Conservation (phyloP, 1,284 basidiomycete species). For the Coniferiporia sulphurascens region DNA sequence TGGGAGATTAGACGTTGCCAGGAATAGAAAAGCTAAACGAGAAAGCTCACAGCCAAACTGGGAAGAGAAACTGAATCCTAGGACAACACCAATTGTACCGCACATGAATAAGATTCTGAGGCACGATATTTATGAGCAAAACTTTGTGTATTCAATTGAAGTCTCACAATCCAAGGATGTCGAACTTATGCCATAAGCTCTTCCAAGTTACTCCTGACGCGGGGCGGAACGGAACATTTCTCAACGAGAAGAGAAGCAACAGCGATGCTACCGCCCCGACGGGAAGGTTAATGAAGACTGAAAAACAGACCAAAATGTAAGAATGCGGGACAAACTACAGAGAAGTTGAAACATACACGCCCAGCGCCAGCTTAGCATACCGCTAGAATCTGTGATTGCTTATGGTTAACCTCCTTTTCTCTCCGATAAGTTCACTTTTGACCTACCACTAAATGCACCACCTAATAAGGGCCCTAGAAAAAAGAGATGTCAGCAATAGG, state of each 20-base stretch:
- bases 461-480: conserved; percentile 64
- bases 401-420: conserved; percentile 20
- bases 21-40: conserved; percentile 10
- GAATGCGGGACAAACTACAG: not conserved
- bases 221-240: conserved; percentile 43
- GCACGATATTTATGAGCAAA: conserved; percentile 20
- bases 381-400: conserved; percentile 21
- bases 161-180: conserved; percentile 71
- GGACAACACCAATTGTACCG: conserved; percentile 67
- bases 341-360: conserved; percentile 52
- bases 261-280: conserved; percentile 54
- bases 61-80: conserved; percentile 73
- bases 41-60: conserved; percentile 56
- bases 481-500: not conserved
- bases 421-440: conserved; percentile 18
- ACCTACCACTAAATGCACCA: conserved; percentile 70
- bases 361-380: conserved; percentile 65
- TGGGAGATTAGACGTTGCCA: conserved; percentile 11
- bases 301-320: conserved; percentile 9
- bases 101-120: conserved; percentile 64
- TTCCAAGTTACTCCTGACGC: conserved; percentile 50
- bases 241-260: conserved; percentile 56
- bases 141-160: conserved; percentile 14
- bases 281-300: conserved; percentile 80
- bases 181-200: conserved; percentile 50